A percentile compares a stretch with the other conserved stretches of the same genome.
These are phyloP conservation scores for Zoysia japonica DNA, from an alignment of 176 grass and related monocot genomes.

Conservation along the genomic window DNA sequence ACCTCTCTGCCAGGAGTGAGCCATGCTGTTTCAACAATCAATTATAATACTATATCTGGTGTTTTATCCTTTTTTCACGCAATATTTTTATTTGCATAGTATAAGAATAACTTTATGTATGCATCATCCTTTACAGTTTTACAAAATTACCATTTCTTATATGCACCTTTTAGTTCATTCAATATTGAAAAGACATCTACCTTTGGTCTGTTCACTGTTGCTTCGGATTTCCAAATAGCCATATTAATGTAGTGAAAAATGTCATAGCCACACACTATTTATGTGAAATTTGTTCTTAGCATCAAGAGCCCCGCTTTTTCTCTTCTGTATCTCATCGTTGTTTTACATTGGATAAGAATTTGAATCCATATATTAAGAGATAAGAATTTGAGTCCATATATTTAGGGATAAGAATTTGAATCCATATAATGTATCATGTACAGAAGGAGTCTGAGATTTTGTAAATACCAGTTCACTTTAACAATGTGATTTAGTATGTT, in stretches of 20 bases:
- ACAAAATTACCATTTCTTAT: no score
- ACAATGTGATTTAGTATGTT: not conserved
- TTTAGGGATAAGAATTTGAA: not conserved
- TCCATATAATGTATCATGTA: not conserved
- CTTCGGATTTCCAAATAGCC: conserved; percentile 2
- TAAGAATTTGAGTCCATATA: no score
- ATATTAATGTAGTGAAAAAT: not conserved
- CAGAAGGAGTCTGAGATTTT: not conserved
- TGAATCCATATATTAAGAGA: no score
- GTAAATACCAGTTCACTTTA: not conserved
- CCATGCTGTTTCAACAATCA: not conserved
- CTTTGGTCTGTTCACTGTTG: not conserved
- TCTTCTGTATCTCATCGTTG: not conserved
- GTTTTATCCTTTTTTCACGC: not conserved
- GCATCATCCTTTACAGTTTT: not conserved
- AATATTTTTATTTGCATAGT: not conserved
- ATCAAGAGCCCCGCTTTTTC: not conserved
- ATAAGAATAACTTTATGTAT: not conserved
- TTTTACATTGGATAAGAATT: not conserved
- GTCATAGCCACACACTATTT: not conserved
- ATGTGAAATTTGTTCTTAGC: not conserved
- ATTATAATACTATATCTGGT: not conserved
- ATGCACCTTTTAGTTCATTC: not conserved
- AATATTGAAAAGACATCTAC: not conserved
- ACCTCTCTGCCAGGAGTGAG: conserved; percentile 26